Evolutionary conservation across 2,329 filamentous ascomycete genomes (phyloP), one percentile per base, ranked within the genome.

Genomic region (Meredithiella fracta): DNA sequence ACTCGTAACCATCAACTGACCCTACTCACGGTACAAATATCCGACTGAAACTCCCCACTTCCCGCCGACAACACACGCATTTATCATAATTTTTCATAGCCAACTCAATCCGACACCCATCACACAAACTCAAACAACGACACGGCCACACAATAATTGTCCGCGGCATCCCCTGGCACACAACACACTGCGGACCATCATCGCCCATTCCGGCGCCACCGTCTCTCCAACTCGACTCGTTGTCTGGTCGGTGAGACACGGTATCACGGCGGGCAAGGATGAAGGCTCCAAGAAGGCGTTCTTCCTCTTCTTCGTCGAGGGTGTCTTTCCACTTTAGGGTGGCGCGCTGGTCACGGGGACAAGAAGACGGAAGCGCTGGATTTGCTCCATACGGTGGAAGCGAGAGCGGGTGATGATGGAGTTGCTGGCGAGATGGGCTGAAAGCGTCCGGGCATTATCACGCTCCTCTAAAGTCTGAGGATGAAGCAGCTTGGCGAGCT

Each of bases 1-100:
- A 49, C 3, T n/a, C 38, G 6, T 7, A 53, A 56, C 59, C 60
- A 59, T 52, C 50, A 15, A 22, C 20, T 29, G 38, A 17, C 7
- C 23, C 42, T 55, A 22, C 40, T 22, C 20, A 84, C 52, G 92
- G 92, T 42, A 97, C 89, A 73, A 86, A 98, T 59, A 98, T 80
- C 62, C 88, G 80, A 62, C 87, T 90, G 68, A 95, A 97, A 55
- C 90, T 92, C 56, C 81, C 79, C 29, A 97, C 88, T 63, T 92
- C 85, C 57, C 87, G 80, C 53, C 92, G 78, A 67, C 92, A 97
- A 64, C 91, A 97, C 40, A 97, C 90, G 66, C 92, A 98, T 65
- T 87, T 94, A 61, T 90, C 87, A 66, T 94, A 97, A 67, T 97
- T 97, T 67, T 96, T 94, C 81, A 94, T 90, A 2, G 92, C 92